Evolutionary conservation across 139 green algal species (phyloP).

Genomic region (Haematococcus lacustris): DNA sequence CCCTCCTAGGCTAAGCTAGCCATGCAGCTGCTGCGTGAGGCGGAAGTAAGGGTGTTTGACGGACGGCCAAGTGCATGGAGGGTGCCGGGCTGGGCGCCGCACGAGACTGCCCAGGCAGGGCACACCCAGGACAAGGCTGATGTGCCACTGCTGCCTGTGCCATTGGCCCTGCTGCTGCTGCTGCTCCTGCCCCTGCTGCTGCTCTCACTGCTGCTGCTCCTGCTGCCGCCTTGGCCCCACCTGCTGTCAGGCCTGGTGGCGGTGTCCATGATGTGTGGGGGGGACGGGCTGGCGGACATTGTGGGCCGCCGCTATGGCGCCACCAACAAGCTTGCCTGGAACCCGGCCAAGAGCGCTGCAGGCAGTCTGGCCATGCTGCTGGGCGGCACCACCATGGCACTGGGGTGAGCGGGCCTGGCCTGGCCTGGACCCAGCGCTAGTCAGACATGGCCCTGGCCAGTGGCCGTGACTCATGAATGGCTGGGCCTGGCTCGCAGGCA

Average conservation of each 20-base stretch:
- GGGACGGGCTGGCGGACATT: conserved; percentile 90
- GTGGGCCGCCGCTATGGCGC: conserved; percentile 67
- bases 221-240: not conserved
- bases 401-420: conserved; percentile 22
- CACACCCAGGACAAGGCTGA: no score
- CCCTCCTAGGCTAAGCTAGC: no score
- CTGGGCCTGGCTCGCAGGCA: no score
- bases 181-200: not conserved
- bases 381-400: conserved; percentile 44
- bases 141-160: no score
- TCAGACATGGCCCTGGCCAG: not conserved
- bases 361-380: conserved; percentile 81
- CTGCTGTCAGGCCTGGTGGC: conserved; percentile 29
- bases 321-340: conserved; percentile 71
- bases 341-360: conserved; percentile 78
- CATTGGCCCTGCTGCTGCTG: no score
- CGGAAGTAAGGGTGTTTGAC: no score
- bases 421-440: not conserved
- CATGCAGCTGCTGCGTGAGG: no score
- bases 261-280: conserved; percentile 80
- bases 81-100: not conserved
- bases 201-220: no score
- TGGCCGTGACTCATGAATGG: no score
- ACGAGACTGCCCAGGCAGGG: not conserved
- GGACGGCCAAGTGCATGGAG: not conserved